These are phyloP conservation scores for Monilinia polystroma DNA, from an alignment of 2,329 filamentous ascomycete genomes.

Conservation along the genomic window DNA sequence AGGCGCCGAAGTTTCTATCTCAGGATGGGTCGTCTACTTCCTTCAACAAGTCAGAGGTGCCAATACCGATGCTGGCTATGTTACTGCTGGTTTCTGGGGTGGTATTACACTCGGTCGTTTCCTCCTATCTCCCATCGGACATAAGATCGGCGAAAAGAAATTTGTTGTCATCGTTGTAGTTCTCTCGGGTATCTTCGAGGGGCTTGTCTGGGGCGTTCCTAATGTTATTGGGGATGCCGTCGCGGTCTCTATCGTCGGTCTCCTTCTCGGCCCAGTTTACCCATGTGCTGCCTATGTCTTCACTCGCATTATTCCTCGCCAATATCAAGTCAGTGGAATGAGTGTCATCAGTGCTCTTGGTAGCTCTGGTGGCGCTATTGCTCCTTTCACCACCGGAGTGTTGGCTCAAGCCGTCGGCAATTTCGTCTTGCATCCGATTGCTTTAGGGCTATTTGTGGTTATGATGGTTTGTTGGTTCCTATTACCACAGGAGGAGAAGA, in stretches of 20 bases:
- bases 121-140: conserved; percentile 63
- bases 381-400: conserved; percentile 52
- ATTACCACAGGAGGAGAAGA: conserved; percentile 58
- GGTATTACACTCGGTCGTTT: conserved; percentile 78
- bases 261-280: conserved; percentile 77
- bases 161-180: conserved; percentile 64
- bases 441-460: conserved; percentile 60
- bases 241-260: conserved; percentile 66
- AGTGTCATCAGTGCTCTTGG: conserved; percentile 69
- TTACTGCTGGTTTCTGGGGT: conserved; percentile 69
- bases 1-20: conserved; percentile 79
- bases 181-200: conserved; percentile 65
- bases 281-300: conserved; percentile 69
- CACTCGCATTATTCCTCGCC: conserved; percentile 56
- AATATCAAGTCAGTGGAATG: conserved; percentile 61
- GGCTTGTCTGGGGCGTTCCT: conserved; percentile 77
- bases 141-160: conserved; percentile 66
- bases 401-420: conserved; percentile 48
- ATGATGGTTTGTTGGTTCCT: conserved; percentile 67
- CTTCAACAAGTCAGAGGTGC: conserved; percentile 72
- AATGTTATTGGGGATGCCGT: conserved; percentile 71
- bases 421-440: conserved; percentile 55
- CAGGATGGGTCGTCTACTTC: conserved; percentile 85
- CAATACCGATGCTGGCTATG: conserved; percentile 72
- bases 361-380: conserved; percentile 66